phyloP scores from a whole-genome alignment of 805 yeast genomes.

The Ogataea neopini region DNA sequence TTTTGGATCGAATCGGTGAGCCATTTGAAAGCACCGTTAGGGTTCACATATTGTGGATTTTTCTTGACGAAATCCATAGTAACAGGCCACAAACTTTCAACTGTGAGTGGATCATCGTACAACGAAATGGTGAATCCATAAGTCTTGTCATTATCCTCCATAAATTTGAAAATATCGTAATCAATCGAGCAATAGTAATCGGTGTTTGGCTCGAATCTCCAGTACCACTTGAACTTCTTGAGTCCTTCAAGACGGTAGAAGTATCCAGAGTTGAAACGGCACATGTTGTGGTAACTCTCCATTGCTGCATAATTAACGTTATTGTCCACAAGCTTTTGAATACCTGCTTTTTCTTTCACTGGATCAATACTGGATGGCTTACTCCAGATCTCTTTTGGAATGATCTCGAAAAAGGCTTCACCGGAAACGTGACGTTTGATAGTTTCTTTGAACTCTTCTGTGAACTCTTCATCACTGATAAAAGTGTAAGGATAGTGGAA shows the following conservation, averaged over 20 bases:
- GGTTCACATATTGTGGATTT: slow-evolving; percentile 60
- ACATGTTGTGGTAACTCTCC: slow-evolving; percentile 78
- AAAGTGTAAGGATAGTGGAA: slow-evolving; percentile 93
- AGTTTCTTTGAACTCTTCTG: slow-evolving; percentile 65
- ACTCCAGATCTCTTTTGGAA: slow-evolving; percentile 52
- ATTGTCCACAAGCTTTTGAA: slow-evolving; percentile 39
- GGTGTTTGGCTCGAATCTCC: slow-evolving; percentile 82
- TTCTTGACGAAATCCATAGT: slow-evolving; percentile 60
- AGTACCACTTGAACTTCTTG: slow-evolving; percentile 64
- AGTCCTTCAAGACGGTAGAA: slow-evolving; percentile 65
- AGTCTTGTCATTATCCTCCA: slow-evolving; percentile 66
- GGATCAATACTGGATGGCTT: slow-evolving; percentile 48
- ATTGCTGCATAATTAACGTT: slow-evolving; percentile 61
- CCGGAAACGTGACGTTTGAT: slow-evolving; percentile 50
- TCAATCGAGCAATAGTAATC: slow-evolving; percentile 66
- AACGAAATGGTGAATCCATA: slow-evolving; percentile 75
- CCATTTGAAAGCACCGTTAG: slow-evolving; percentile 60
- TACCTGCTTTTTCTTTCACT: slow-evolving; percentile 38
- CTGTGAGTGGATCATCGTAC: slow-evolving; percentile 69
- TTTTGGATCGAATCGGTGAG: slow-evolving; percentile 52
- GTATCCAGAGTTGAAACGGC: slow-evolving; percentile 72
- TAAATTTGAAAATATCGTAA: slow-evolving; percentile 75
- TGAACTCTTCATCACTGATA: slow-evolving; percentile 79
- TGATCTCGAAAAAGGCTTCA: slow-evolving; percentile 50
- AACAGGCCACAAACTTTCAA: slow-evolving; percentile 68